Percentiles rank a stretch among this genome's conserved stretches.
Evolutionary conservation across 495 filamentous ascomycete genomes (phyloP).

Genomic region (Talaromyces liani): DNA sequence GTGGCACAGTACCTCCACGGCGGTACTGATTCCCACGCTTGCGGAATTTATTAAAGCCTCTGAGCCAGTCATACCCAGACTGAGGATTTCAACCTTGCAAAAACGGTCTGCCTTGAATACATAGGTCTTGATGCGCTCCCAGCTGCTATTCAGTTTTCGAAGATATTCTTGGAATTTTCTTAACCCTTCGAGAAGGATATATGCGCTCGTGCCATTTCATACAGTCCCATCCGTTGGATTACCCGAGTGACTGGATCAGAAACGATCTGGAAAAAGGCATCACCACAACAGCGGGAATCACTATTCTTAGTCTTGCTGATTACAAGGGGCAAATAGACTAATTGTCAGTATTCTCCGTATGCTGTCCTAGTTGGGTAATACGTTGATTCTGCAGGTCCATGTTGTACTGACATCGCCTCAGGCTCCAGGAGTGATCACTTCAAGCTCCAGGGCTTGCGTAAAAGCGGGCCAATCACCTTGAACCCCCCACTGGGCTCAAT

Average conservation of each 20-base stretch:
- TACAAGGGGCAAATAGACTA: background rate
- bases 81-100: background rate
- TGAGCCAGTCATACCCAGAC: conserved; percentile 32
- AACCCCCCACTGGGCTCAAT: background rate
- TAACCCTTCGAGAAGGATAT: background rate
- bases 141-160: background rate
- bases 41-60: conserved; percentile 19
- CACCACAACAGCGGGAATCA: background rate
- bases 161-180: background rate
- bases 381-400: background rate
- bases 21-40: conserved; percentile 20
- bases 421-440: background rate
- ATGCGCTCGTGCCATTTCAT: background rate
- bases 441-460: background rate
- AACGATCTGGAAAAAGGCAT: background rate
- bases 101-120: conserved; percentile 25
- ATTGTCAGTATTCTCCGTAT: background rate
- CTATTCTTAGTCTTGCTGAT: background rate
- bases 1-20: conserved; percentile 28
- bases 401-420: background rate
- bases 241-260: background rate
- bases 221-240: background rate
- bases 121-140: background rate
- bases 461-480: background rate
- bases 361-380: background rate